phyloP scores from a whole-genome alignment of 2,329 filamentous ascomycete species.

The Aspergillus oerlinghausenensis region DNA sequence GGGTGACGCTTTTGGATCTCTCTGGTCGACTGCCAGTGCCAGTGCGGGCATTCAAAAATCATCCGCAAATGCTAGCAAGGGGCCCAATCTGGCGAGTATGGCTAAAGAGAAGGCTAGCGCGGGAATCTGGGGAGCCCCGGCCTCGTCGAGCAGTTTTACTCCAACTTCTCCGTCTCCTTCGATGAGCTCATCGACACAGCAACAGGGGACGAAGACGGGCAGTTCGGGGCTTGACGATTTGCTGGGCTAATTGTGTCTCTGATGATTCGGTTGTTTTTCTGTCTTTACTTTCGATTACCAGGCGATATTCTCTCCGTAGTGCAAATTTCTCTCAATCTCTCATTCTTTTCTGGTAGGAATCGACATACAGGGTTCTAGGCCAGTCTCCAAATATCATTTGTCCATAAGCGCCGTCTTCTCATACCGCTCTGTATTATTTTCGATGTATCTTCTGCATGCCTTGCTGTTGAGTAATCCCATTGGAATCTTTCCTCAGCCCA shows the following conservation, averaged over 20 bases:
- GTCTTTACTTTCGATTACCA: background rate
- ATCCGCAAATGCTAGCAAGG: slow-evolving; percentile 55
- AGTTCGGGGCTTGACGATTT: slow-evolving; percentile 40
- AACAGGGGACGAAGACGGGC: slow-evolving; percentile 24
- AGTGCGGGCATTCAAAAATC: slow-evolving; percentile 72
- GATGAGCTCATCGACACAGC: slow-evolving; percentile 33
- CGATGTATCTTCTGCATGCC: background rate
- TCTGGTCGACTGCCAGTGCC: slow-evolving; percentile 68
- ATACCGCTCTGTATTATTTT: background rate
- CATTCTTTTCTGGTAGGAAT: background rate
- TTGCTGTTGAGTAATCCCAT: background rate
- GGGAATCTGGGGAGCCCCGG: slow-evolving; percentile 82
- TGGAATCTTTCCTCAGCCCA: too few relatives aligned
- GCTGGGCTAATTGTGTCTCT: slow-evolving; percentile 27
- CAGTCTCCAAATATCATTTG: background rate
- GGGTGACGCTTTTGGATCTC: slow-evolving; percentile 81
- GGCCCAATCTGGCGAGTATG: slow-evolving; percentile 82
- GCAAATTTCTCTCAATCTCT: background rate
- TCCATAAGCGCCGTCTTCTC: background rate
- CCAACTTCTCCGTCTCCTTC: slow-evolving; percentile 44
- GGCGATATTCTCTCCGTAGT: slow-evolving; percentile 4
- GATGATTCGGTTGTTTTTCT: slow-evolving; percentile 3
- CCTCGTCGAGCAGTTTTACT: slow-evolving; percentile 46
- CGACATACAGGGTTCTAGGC: background rate
- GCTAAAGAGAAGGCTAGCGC: slow-evolving; percentile 97